Evolutionary conservation across 495 filamentous ascomycete species (phyloP).

Genomic region (Annulohypoxylon stygium): DNA sequence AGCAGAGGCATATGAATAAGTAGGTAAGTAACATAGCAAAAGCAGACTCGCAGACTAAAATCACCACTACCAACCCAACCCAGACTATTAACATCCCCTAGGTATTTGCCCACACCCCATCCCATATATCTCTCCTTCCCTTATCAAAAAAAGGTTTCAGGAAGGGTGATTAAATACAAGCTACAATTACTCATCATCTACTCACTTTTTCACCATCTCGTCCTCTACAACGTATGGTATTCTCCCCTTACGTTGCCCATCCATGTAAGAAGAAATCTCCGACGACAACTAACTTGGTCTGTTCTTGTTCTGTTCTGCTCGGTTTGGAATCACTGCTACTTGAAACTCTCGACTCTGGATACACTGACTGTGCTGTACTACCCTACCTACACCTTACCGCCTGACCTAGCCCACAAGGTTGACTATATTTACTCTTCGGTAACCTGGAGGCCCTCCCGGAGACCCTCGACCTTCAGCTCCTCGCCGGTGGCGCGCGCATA

Average conservation of each 20-base stretch:
- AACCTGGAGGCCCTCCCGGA: slow-evolving; percentile 69
- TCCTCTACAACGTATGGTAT: neutral
- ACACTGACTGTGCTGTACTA: neutral
- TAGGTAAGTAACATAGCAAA: neutral
- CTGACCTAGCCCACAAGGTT: neutral
- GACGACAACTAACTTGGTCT: slow-evolving; percentile 6
- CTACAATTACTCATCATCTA: neutral
- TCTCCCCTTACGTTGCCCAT: neutral
- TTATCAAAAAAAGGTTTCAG: neutral
- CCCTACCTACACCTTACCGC: neutral
- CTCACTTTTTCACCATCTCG: neutral
- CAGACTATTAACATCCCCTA: neutral
- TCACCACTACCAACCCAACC: neutral
- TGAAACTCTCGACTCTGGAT: slow-evolving; percentile 1
- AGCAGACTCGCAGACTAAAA: neutral
- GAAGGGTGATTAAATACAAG: neutral
- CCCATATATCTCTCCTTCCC: neutral
- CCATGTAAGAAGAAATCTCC: neutral
- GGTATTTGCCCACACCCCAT: neutral
- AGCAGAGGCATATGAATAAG: neutral
- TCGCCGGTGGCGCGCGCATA: slow-evolving; percentile 89
- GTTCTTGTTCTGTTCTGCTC: slow-evolving; percentile 4
- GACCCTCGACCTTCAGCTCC: slow-evolving; percentile 78
- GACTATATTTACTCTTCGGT: slow-evolving; percentile 57
- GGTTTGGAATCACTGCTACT: neutral